phyloP scores from a whole-genome alignment of 768 basidiomycete species.

The Terana coerulea region DNA sequence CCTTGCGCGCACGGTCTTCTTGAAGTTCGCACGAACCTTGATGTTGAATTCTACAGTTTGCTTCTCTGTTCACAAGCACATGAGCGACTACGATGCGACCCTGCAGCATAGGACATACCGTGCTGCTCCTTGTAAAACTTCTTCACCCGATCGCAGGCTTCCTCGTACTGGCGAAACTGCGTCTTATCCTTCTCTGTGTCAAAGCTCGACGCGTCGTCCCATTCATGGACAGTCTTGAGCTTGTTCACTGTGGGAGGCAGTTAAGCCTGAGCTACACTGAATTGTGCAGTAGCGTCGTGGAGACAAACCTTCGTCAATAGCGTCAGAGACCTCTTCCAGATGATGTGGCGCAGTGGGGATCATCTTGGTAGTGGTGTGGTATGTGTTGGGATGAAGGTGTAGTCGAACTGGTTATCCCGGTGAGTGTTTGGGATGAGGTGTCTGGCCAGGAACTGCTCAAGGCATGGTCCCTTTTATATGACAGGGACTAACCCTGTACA shows the following conservation, averaged over 20 bases:
- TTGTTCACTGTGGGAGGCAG: conserved; percentile 53
- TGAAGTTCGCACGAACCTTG: conserved; percentile 70
- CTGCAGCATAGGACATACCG: conserved; percentile 34
- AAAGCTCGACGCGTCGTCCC: conserved; percentile 57
- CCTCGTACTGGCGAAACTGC: conserved; percentile 68
- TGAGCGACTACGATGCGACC: neutral
- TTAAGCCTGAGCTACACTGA: neutral
- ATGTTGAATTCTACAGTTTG: conserved; percentile 88
- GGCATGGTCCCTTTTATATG: neutral
- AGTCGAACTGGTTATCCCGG: too few relatives aligned
- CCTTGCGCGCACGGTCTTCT: conserved; percentile 58
- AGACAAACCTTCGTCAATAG: conserved; percentile 43
- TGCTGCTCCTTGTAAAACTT: conserved; percentile 77
- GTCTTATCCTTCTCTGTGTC: conserved; percentile 63
- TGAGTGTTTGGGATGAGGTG: neutral
- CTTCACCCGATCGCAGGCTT: conserved; percentile 75
- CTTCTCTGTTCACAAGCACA: conserved; percentile 50
- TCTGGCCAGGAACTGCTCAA: neutral
- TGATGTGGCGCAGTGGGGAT: conserved; percentile 7
- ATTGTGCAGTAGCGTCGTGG: neutral
- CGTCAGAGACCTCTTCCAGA: conserved; percentile 44
- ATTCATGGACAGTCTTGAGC: conserved; percentile 37
- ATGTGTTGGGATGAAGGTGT: neutral
- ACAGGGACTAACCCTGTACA: neutral
- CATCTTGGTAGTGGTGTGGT: neutral